Conservation (phyloP, 768 basidiomycete species). For the Boletus rubescentipes region DNA sequence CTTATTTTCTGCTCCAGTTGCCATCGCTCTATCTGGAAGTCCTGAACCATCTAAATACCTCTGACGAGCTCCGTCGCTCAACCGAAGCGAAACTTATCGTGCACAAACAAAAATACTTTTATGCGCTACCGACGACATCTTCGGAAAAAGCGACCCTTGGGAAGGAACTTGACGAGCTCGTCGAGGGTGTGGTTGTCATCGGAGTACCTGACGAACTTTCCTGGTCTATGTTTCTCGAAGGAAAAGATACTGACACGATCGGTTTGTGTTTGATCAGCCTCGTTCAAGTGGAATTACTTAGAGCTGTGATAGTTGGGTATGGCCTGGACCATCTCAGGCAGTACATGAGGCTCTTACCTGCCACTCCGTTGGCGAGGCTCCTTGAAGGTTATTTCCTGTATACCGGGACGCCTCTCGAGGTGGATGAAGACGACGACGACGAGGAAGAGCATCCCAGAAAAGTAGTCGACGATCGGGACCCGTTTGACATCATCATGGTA, state of each 20-base stretch:
- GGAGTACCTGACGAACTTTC: slow-evolving; percentile 75
- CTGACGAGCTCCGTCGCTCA: slow-evolving; percentile 74
- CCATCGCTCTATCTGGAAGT: slow-evolving; percentile 74
- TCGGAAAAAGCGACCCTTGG: slow-evolving; percentile 47
- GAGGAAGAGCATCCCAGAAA: slow-evolving; percentile 9
- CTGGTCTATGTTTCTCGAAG: slow-evolving; percentile 79
- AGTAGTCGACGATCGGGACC: slow-evolving; percentile 42
- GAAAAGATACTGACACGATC: slow-evolving; percentile 62
- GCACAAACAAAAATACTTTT: slow-evolving; percentile 60
- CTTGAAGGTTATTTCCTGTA: slow-evolving; percentile 71
- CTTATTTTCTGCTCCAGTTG: slow-evolving; percentile 44
- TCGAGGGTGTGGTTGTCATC: slow-evolving; percentile 74
- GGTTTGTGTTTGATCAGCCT: slow-evolving; percentile 44
- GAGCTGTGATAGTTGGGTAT: slow-evolving; percentile 52
- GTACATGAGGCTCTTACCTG: slow-evolving; percentile 67
- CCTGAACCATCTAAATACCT: slow-evolving; percentile 76
- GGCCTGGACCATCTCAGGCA: slow-evolving; percentile 53
- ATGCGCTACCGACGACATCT: slow-evolving; percentile 50
- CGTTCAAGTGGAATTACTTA: background rate
- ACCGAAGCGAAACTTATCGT: slow-evolving; percentile 76
- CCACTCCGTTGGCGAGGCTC: slow-evolving; percentile 51
- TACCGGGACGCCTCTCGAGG: slow-evolving; percentile 46
- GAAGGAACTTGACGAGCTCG: slow-evolving; percentile 67
- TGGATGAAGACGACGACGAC: slow-evolving; percentile 29
- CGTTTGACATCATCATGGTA: slow-evolving; percentile 64